These are phyloP conservation scores for Syncephalis plumigaleata DNA, from an alignment of 371 early-diverging fungal genomes.

Conservation along the genomic window DNA sequence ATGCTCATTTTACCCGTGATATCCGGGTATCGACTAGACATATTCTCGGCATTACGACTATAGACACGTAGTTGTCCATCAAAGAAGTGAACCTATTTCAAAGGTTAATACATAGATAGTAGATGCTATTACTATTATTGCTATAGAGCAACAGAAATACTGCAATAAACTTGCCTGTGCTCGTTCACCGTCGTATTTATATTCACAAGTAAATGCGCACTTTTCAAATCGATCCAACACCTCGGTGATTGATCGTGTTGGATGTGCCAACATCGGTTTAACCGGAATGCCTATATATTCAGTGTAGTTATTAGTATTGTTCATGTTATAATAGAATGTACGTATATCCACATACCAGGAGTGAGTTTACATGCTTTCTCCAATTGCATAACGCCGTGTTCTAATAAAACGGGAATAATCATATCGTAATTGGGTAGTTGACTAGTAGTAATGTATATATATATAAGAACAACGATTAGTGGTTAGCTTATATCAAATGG, in stretches of 20 bases:
- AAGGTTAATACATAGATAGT: neutral
- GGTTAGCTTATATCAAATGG: neutral
- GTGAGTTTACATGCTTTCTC: slow-evolving; percentile 63
- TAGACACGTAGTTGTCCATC: slow-evolving; percentile 73
- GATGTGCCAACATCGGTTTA: slow-evolving; percentile 99
- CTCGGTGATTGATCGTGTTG: slow-evolving; percentile 88
- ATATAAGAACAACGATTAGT: slow-evolving; percentile 1
- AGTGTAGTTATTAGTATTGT: slow-evolving; percentile 12
- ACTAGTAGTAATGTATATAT: slow-evolving; percentile 14
- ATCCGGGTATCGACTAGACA: slow-evolving; percentile 91
- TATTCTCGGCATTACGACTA: slow-evolving; percentile 95
- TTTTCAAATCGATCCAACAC: slow-evolving; percentile 90
- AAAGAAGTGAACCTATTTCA: slow-evolving; percentile 58
- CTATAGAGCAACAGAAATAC: neutral
- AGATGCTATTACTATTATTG: neutral
- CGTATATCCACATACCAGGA: slow-evolving; percentile 36
- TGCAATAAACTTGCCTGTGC: slow-evolving; percentile 55
- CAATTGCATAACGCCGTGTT: slow-evolving; percentile 48
- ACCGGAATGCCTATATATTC: slow-evolving; percentile 85
- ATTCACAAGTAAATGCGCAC: slow-evolving; percentile 91
- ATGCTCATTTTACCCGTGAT: slow-evolving; percentile 51
- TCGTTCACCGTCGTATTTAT: slow-evolving; percentile 99
- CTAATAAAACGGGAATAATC: slow-evolving; percentile 70
- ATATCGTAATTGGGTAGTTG: slow-evolving; percentile 82
- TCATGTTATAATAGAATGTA: neutral